A percentile compares a stretch with the other conserved stretches of the same genome.
These are phyloP conservation scores for Apostasia ramifera DNA, from an alignment of 106 monocot species.

Conservation along the genomic window DNA sequence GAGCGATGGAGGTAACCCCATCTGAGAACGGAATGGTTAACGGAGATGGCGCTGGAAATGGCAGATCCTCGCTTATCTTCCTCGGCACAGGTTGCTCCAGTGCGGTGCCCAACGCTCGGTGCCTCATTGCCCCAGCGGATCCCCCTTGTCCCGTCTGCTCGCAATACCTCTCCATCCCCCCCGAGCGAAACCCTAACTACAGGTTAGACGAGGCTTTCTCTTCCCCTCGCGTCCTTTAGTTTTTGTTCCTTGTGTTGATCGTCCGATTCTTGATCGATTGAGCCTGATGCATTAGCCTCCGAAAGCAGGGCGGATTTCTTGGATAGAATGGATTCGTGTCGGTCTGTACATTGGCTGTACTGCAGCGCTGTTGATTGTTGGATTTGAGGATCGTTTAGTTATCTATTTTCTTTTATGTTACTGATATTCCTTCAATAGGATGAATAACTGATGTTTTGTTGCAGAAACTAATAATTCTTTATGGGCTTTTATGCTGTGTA, in stretches of 20 bases:
- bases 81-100: slow-evolving; percentile 89
- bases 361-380: too few species aligned
- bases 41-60: background rate
- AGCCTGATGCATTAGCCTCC: too few species aligned
- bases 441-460: too few species aligned
- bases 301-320: too few species aligned
- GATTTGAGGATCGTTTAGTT: too few species aligned
- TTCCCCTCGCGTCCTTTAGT: background rate
- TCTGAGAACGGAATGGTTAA: background rate
- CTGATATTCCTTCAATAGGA: too few species aligned
- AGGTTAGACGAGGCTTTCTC: background rate
- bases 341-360: too few species aligned
- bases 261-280: background rate
- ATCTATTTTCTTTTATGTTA: too few species aligned
- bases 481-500: too few species aligned
- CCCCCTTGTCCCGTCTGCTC: slow-evolving; percentile 85
- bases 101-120: slow-evolving; percentile 69
- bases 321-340: too few species aligned
- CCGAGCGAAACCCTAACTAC: slow-evolving; percentile 19
- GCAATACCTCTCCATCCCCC: slow-evolving; percentile 13
- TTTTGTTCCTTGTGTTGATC: background rate
- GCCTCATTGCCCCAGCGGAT: slow-evolving; percentile 72
- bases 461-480: too few species aligned
- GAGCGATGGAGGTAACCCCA: background rate
- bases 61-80: slow-evolving; percentile 70